These are phyloP conservation scores for Colletotrichum filicis DNA, from an alignment of 2,329 filamentous ascomycete species.

Conservation along the genomic window DNA sequence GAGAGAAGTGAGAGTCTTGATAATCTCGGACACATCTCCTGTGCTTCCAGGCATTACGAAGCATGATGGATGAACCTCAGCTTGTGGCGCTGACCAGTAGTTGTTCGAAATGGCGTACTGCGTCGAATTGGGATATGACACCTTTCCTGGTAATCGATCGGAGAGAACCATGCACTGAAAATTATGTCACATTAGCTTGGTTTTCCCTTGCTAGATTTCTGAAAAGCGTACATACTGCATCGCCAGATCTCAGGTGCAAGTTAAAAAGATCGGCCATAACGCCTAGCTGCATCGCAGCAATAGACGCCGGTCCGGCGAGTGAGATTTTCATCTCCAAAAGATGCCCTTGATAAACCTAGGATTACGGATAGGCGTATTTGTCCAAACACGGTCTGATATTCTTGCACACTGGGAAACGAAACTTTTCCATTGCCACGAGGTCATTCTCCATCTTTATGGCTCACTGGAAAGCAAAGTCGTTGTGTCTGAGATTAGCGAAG, in stretches of 20 bases:
- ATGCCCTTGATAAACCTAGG: too few relatives aligned
- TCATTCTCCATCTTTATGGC: background rate
- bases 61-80: constrained; percentile 39
- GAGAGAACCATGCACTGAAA: constrained; percentile 36
- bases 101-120: constrained; percentile 38
- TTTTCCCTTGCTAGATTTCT: too few relatives aligned
- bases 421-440: background rate
- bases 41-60: constrained; percentile 39
- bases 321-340: background rate
- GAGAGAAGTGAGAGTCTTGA: constrained; percentile 38
- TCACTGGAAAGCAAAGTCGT: background rate
- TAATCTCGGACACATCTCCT: constrained; percentile 41
- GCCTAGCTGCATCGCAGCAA: background rate
- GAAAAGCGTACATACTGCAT: background rate
- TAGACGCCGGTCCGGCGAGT: background rate
- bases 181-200: background rate
- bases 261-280: background rate
- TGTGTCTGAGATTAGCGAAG: background rate
- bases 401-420: too few relatives aligned
- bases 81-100: constrained; percentile 47
- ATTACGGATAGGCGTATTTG: too few relatives aligned
- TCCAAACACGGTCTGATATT: background rate
- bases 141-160: constrained; percentile 33
- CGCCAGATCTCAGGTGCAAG: background rate
- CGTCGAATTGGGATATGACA: constrained; percentile 39